A percentile compares a stretch with the other conserved stretches of the same genome.
These are phyloP conservation scores for Phanerochaete sordida DNA, from an alignment of 768 basidiomycete genomes.

Conservation along the genomic window DNA sequence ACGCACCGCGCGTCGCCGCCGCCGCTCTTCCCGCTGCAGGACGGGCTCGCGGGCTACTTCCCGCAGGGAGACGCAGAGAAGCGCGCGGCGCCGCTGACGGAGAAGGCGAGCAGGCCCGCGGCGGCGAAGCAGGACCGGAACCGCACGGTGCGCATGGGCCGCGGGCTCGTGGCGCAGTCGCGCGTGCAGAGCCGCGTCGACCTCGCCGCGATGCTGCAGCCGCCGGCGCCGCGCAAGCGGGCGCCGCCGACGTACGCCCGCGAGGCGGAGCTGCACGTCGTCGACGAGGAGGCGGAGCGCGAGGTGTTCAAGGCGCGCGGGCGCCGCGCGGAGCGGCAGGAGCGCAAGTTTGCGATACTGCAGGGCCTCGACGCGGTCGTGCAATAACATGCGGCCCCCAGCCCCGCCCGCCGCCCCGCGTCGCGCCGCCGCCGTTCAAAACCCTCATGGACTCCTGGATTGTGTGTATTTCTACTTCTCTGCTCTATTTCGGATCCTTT, in stretches of 20 bases:
- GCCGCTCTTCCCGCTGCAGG: constrained; percentile 2
- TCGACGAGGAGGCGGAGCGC: neutral
- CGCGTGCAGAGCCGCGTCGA: neutral
- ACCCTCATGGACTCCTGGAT: neutral
- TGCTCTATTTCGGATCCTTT: neutral
- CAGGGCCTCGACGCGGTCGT: neutral
- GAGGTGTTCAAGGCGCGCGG: neutral
- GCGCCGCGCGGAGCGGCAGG: neutral
- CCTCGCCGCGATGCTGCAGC: neutral
- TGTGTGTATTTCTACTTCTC: neutral
- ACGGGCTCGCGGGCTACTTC: neutral
- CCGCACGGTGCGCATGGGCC: neutral
- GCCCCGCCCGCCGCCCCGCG: neutral
- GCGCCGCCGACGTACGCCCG: neutral
- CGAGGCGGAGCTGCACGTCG: neutral
- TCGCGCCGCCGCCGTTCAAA: neutral
- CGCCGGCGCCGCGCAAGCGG: neutral
- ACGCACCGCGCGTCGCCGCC: neutral
- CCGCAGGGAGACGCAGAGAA: neutral
- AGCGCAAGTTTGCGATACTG: neutral
- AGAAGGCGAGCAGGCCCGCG: neutral
- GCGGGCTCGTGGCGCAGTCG: neutral
- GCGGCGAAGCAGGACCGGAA: neutral
- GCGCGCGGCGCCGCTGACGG: neutral
- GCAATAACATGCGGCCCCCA: neutral